phyloP scores from a whole-genome alignment of 495 filamentous ascomycete genomes.

The Bombardia bombarda region DNA sequence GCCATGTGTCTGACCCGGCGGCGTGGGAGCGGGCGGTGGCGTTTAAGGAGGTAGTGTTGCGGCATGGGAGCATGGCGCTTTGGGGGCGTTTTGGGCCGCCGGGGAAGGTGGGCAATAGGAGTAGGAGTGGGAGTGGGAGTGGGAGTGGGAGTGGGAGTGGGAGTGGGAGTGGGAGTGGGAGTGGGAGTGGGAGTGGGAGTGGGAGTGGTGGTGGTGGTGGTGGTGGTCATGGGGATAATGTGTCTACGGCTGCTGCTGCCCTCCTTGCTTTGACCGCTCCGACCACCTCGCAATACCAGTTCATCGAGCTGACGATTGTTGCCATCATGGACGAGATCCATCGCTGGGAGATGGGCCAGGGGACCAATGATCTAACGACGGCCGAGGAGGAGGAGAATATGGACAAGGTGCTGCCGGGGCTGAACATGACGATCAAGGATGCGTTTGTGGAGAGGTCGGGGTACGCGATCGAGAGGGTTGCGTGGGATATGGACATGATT shows the following conservation, averaged over 20 bases:
- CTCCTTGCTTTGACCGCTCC: no score
- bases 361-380: no score
- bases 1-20: neutral
- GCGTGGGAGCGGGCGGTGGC: conserved; percentile 5
- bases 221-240: neutral
- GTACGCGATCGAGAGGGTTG: no score
- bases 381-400: neutral
- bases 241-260: no score
- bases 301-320: neutral
- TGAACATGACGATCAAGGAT: neutral
- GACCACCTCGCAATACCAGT: neutral
- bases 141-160: neutral
- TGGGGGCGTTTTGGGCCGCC: conserved; percentile 6
- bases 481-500: no score
- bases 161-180: neutral
- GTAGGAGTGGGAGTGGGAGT: neutral
- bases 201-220: neutral
- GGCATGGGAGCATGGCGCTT: conserved; percentile 11
- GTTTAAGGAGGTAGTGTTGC: conserved; percentile 11
- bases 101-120: neutral
- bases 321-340: neutral
- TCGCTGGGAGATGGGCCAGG: neutral
- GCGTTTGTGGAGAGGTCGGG: no score
- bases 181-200: neutral
- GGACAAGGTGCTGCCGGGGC: neutral